Evolutionary conservation across 2,329 filamentous ascomycete species (phyloP).

Genomic region (Talaromyces sp.): DNA sequence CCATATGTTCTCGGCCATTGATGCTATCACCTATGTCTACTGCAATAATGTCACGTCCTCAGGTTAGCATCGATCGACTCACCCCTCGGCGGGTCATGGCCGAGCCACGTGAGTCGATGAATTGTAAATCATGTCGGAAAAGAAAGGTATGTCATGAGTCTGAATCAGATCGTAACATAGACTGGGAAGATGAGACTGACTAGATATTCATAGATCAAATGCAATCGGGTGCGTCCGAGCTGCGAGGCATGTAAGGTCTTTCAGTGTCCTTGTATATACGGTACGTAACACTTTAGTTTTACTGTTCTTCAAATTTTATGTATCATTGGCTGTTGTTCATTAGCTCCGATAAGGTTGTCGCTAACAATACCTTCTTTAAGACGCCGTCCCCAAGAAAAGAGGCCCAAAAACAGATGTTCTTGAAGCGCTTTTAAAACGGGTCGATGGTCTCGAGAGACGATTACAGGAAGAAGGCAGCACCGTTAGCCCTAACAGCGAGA

Average conservation of each 20-base stretch:
- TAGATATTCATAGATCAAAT: conserved; percentile 68
- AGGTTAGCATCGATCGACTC: conserved; percentile 77
- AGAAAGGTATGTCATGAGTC: conserved; percentile 62
- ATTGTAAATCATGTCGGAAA: conserved; percentile 91
- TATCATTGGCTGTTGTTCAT: neutral
- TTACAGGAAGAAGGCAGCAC: conserved; percentile 64
- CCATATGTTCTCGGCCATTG: neutral
- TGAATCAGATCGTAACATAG: neutral
- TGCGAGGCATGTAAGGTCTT: conserved; percentile 90
- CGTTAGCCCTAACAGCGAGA: conserved; percentile 42
- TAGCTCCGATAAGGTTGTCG: neutral
- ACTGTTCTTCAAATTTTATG: neutral
- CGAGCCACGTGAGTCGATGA: conserved; percentile 86
- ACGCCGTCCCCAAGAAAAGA: conserved; percentile 84
- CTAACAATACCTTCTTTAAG: conserved; percentile 43
- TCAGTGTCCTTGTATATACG: conserved; percentile 82
- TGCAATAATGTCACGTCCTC: conserved; percentile 62
- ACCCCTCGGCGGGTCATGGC: conserved; percentile 67
- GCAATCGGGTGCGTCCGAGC: conserved; percentile 76
- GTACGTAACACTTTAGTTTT: conserved; percentile 45
- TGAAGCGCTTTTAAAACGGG: conserved; percentile 77
- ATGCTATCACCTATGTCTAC: neutral
- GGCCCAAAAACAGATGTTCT: conserved; percentile 87
- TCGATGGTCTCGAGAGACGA: conserved; percentile 78
- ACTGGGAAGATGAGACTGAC: neutral